Evolutionary conservation across 345 rosid genomes (phyloP).

Genomic region (Erucastrum elatum): DNA sequence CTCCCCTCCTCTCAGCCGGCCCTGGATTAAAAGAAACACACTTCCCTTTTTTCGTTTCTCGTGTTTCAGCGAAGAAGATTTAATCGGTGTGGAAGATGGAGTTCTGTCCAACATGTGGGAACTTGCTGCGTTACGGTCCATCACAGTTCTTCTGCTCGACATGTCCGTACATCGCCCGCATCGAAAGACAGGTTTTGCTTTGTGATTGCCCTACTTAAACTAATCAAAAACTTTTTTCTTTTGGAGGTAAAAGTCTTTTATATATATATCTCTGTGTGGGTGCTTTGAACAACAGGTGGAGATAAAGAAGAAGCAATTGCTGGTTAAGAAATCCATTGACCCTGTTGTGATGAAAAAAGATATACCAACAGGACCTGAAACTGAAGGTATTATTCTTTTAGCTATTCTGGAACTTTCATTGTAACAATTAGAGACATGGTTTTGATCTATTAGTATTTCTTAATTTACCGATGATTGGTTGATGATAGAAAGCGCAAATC

Average conservation of each 20-base stretch:
- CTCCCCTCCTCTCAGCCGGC: too few relatives aligned
- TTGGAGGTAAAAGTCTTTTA: neutral
- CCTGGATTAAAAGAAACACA: too few relatives aligned
- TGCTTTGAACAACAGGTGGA: conserved; percentile 27
- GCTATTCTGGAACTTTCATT: neutral
- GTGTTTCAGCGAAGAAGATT: neutral
- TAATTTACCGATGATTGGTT: neutral
- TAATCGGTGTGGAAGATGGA: conserved; percentile 30
- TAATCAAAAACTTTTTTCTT: neutral
- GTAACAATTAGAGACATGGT: neutral
- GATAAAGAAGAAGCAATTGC: conserved; percentile 36
- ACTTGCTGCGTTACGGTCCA: conserved; percentile 33
- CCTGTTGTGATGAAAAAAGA: conserved; percentile 29
- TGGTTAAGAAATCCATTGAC: conserved; percentile 34
- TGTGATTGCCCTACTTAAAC: neutral
- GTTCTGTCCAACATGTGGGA: conserved; percentile 39
- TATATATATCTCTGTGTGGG: neutral
- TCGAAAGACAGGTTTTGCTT: conserved; percentile 26
- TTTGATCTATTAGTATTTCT: neutral
- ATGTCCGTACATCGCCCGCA: conserved; percentile 35
- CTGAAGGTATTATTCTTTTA: conserved; percentile 25
- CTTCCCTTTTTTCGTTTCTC: too few relatives aligned
- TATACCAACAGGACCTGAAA: conserved; percentile 30
- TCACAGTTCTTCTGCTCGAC: conserved; percentile 34
- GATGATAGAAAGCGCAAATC: neutral